Evolutionary conservation across 2,329 filamentous ascomycete genomes (phyloP).

Genomic region (Cordyceps javanica): DNA sequence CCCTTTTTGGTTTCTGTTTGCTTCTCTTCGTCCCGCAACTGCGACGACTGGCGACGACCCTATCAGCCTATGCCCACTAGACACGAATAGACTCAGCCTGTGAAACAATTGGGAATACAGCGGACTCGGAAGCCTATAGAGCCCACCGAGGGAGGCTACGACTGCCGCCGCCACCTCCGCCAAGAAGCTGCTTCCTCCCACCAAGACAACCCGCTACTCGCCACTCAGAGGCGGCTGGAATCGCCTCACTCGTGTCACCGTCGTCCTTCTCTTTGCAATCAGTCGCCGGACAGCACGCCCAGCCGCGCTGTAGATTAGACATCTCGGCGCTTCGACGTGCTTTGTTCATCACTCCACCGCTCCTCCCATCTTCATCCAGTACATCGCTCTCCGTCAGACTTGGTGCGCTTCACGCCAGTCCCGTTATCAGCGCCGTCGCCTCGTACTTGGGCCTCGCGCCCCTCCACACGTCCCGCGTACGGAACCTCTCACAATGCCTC

Average conservation of each 20-base stretch:
- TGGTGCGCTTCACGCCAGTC: not conserved
- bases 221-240: not conserved
- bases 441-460: slow-evolving; percentile 1
- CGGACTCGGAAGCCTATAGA: not conserved
- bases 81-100: not conserved
- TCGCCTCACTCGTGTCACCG: not conserved
- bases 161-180: slow-evolving; percentile 1
- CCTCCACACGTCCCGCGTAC: not conserved
- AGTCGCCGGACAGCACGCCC: not conserved
- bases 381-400: not conserved
- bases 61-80: too few relatives aligned
- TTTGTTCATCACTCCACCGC: not conserved
- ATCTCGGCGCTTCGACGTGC: not conserved
- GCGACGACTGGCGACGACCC: not conserved
- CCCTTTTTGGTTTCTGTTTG: not conserved
- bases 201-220: not conserved
- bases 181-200: not conserved
- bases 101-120: not conserved
- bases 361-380: not conserved
- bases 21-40: not conserved
- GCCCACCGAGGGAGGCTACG: not conserved
- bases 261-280: not conserved
- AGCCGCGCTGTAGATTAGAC: not conserved
- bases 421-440: not conserved
- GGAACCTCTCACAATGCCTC: not conserved